Conservation (phyloP, 108 stramenopile genomes). For the Cylindrotheca closterium region DNA sequence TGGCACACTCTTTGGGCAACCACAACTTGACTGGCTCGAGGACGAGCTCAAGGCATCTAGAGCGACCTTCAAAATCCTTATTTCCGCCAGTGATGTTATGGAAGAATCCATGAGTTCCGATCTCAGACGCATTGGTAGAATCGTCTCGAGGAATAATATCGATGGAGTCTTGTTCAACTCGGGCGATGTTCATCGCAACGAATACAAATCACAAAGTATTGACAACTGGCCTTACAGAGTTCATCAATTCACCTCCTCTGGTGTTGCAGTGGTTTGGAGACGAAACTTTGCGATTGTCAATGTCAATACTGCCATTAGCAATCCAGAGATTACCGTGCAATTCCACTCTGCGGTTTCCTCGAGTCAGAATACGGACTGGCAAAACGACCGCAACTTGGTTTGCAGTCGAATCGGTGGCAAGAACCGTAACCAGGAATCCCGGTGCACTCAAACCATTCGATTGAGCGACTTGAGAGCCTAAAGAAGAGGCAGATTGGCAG, state of each 20-base stretch:
- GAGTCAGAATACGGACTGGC: constrained; percentile 7
- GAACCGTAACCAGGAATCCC: constrained; percentile 12
- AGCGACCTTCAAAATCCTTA: constrained; percentile 28
- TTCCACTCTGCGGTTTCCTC: constrained; percentile 19
- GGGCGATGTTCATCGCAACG: constrained; percentile 36
- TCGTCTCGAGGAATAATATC: constrained; percentile 8
- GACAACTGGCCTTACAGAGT: constrained; percentile 22
- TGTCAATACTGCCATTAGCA: constrained; percentile 16
- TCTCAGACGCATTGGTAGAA: constrained; percentile 10
- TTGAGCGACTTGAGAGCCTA: constrained; percentile 14
- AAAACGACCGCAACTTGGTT: constrained; percentile 16
- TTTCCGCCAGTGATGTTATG: constrained; percentile 25
- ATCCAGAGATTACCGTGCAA: constrained; percentile 16
- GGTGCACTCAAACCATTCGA: constrained; percentile 23
- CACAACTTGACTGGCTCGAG: constrained; percentile 22
- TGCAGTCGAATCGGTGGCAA: constrained; percentile 16
- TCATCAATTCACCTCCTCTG: constrained; percentile 23
- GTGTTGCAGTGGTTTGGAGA: constrained; percentile 25
- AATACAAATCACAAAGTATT: constrained; percentile 11
- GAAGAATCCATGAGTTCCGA: constrained; percentile 8
- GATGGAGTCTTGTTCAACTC: constrained; percentile 27
- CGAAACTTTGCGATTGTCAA: constrained; percentile 16
- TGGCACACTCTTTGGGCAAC: constrained; percentile 9
- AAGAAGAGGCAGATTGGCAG: too few species aligned
- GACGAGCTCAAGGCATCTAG: constrained; percentile 9